Evolutionary conservation across 306 rosid genomes (phyloP).

Genomic region (Cicer pinnatifidum): DNA sequence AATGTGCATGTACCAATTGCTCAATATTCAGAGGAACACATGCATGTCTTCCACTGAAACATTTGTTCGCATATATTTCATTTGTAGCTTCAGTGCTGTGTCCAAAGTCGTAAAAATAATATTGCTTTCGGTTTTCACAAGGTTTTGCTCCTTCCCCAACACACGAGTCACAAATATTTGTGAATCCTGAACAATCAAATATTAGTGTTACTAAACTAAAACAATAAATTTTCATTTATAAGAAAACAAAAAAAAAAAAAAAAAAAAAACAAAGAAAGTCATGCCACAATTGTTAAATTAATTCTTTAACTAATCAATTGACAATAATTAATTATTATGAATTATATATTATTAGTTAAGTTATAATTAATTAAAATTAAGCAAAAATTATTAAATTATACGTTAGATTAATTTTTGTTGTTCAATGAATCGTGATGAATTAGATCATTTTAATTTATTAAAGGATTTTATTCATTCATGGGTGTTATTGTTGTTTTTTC

Average conservation of each 20-base stretch:
- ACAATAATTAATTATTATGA: no score
- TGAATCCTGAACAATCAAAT: constrained; percentile 6
- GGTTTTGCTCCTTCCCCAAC: constrained; percentile 12
- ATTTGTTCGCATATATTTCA: background rate
- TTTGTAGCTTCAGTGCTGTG: background rate
- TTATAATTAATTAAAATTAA: no score
- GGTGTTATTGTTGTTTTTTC: no score
- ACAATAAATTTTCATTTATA: background rate
- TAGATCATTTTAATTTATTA: no score
- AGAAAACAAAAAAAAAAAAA: background rate
- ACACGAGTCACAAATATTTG: background rate
- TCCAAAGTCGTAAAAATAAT: background rate
- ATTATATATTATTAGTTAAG: no score
- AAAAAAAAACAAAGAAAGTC: no score
- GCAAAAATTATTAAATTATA: no score
- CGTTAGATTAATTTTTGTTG: no score
- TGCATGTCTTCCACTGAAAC: background rate
- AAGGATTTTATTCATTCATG: no score
- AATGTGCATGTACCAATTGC: background rate
- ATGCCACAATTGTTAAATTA: no score
- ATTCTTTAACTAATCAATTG: no score
- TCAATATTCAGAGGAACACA: constrained; percentile 19
- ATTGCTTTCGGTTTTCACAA: constrained; percentile 7
- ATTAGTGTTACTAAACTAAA: background rate
- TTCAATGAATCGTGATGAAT: no score